Evolutionary conservation across 1,284 basidiomycete genomes (phyloP), one percentile per base, ranked within the genome.

Genomic region (Cystobasidiaceae sp.): DNA sequence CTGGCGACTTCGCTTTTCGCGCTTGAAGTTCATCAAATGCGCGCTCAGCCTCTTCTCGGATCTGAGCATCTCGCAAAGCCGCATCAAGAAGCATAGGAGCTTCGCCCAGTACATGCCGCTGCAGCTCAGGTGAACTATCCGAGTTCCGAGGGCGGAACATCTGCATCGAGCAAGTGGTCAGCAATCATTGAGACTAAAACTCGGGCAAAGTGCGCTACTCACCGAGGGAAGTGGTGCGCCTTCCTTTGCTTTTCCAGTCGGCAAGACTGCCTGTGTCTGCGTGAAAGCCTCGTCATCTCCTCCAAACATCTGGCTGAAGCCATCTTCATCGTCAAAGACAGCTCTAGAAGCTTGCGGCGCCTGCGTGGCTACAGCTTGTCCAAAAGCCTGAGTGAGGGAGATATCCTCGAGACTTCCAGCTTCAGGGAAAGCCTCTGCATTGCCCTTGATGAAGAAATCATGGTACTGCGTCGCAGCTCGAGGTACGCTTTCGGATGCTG

Each of bases 381-480:
- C 61, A 37, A 64, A 64, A 13, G 43, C 61, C 33, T 64, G 61
- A 7, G 61, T 64, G 19, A 64, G 52, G 7, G 61, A 64, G 17
- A 64, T 64, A 2, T 37, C 45, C 7, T 39, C 44, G 19, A 64
- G 55, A 4, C 37, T 32, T 9, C 48, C 27, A n/a, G 50, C 11
- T 48, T 55, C 49, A 6, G 39, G 51, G 30, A 55, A 64, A 4
- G 51, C 33, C 7, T 39, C 51, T 4, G 45, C 45, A 4, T n/a
- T 32, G 7, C 9, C 33, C 21, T 59, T 46, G 28, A 59, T 44
- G 33, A 49, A 41, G 33, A 59, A 59, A 19, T 59, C 44, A 21
- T 59, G 56, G 30, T 49, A 59, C 23, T 46, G 56, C 4, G 44
- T 59, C 15, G 56, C 28, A 27, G 45, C 39, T n/a, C n/a, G 39